Evolutionary conservation across 2,329 filamentous ascomycete species (phyloP), one percentile per base, ranked within the genome.

Genomic region (Purpureocillium takamizusanense): DNA sequence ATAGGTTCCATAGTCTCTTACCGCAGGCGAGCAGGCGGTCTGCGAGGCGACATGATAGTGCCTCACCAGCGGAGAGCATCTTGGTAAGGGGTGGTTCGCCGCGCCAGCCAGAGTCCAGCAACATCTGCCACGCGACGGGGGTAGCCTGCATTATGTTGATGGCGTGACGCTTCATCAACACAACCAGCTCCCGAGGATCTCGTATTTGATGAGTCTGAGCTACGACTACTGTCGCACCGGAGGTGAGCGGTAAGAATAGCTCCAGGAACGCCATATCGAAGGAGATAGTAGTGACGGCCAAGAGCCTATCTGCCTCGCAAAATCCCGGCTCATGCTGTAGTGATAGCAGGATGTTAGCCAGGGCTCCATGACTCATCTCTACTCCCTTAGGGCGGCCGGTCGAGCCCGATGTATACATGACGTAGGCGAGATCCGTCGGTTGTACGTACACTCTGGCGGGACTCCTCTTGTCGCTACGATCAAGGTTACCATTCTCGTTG

Each of bases 1-100:
- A 61, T 3, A 42, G 38, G 29, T 57, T 51, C 36, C 44, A 55
- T 28, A 47, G 12, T 12, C 9, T 8, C 8, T 44, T 44, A 18
- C 38, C 33, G 35, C 38, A 42, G 15, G 17, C 37, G 2, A 45
- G 36, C 7, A 48, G 38, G 13, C 42, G 39, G 10, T 42, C 29
- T 5, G 43, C 46, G 2, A 48, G 42, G 8, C 33, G 15, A 8
- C 37, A 34, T 23, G 44, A 33, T 11, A 44, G 15, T 13, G 37
- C 37, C 21, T 43, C 44, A 7, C 44, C 46, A 25, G 42, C 41
- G 21, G 40, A 46, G 7, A 42, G 18, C 7, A 47, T 42, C 14
- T 42, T 44, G 7, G 6, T 12, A 11, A 49, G 40, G 16, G 42
- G 43, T 1, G 42, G 45, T 16, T 35, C n/a, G 21, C 35, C 43